Base-by-base conservation (phyloP, 2,329 filamentous ascomycete genomes). In the Ceratocystis huliohia region DNA sequence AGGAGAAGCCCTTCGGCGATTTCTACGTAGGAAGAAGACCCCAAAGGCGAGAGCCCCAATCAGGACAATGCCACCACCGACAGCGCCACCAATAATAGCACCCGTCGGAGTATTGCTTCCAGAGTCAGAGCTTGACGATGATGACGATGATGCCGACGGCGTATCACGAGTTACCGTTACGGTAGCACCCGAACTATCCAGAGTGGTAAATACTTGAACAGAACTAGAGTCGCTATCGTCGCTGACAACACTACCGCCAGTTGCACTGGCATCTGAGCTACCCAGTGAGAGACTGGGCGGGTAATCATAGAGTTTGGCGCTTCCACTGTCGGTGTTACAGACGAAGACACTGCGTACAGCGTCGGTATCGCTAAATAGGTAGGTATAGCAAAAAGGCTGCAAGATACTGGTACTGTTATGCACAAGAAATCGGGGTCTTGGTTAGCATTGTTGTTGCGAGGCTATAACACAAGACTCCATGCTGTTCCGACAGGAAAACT, bases 41-140 rank as follows among this genome's bases (percentile, higher is more conserved):
- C 70, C 75, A 5, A 75, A 69, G 22, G 73, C 74, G 57, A 81
- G 71, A n/a, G 81, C 70, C 2, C 72, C 75, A 22, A 81, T 69
- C 15, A 70, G 74, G 0, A 71, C 76, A 2, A 79, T 74, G 13
- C 37, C 37, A n/a, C 79, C 79, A 37, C 63, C 63, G 20, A 65
- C 33, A 22, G 50, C 63, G 20, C 63, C 63, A 37, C 63, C 63
- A 22, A 73, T 78, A 56, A 82, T 81, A 17, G 78, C 74, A 4
- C 77, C 79, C 10, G 76, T 71, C 63, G 74, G 73, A 5, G 73
- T 71, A n/a, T 69, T 70, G 66, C 66, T 61, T 17, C 66, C 8
- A 48, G 66, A 63, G 13, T 48, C 37, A 48, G 66, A 57, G 15
- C 48, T 64, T 6, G 65, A 64, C 8, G 25, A 41, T 20, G 46